These are phyloP conservation scores for Populus tomentosa DNA, from an alignment of 441 rosid species.

Conservation along the genomic window DNA sequence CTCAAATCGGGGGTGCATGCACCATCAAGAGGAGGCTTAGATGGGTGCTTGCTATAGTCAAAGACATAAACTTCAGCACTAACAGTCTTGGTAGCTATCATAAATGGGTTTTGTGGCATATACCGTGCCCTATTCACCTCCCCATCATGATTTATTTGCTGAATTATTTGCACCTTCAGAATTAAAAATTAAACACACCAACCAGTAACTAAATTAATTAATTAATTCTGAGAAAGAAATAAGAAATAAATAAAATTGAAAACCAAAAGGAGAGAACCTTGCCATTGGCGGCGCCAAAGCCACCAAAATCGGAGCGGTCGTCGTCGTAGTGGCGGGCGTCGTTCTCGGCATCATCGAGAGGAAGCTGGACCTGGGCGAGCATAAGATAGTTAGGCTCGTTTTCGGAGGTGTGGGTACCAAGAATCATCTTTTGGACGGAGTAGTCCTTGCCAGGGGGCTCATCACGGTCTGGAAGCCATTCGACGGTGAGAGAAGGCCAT, in stretches of 20 bases:
- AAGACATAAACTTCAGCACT: slow-evolving; percentile 88
- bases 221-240: not conserved
- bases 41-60: slow-evolving; percentile 82
- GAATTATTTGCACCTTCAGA: slow-evolving; percentile 79
- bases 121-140: slow-evolving; percentile 96
- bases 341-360: slow-evolving; percentile 77
- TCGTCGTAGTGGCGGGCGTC: slow-evolving; percentile 91
- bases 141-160: slow-evolving; percentile 92
- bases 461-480: slow-evolving; percentile 87
- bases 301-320: slow-evolving; percentile 83
- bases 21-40: slow-evolving; percentile 85
- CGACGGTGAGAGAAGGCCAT: slow-evolving; percentile 98
- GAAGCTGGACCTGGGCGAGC: slow-evolving; percentile 95
- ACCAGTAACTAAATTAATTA: not conserved
- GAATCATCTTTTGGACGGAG: slow-evolving; percentile 90
- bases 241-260: not conserved
- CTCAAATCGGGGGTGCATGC: slow-evolving; percentile 84
- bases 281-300: slow-evolving; percentile 80
- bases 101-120: slow-evolving; percentile 89
- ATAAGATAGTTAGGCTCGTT: slow-evolving; percentile 93
- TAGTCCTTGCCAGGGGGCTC: slow-evolving; percentile 89
- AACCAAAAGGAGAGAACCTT: slow-evolving; percentile 37
- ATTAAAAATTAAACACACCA: not conserved
- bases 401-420: slow-evolving; percentile 98
- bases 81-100: slow-evolving; percentile 91